A percentile compares a stretch with the other conserved stretches of the same genome.
Conservation (phyloP, 2,329 filamentous ascomycete species). For the Scedosporium minutisporum region DNA sequence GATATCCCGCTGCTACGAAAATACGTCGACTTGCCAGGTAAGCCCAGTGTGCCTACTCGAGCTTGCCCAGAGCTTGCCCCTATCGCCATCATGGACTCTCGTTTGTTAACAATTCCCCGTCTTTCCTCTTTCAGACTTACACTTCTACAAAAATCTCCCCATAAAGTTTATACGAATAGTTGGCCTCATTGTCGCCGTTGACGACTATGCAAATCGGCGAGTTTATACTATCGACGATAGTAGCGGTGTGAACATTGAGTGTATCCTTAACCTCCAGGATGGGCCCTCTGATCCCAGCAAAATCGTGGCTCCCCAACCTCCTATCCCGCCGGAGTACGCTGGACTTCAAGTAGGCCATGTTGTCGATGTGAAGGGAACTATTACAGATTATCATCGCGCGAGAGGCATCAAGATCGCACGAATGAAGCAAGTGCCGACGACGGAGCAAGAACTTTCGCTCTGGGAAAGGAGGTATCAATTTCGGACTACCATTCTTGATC, state of each 20-base stretch:
- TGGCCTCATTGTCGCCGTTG: slow-evolving; percentile 58
- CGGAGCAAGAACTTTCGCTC: slow-evolving; percentile 46
- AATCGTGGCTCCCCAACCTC: not conserved
- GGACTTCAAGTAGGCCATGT: slow-evolving; percentile 42
- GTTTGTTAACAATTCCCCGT: not conserved
- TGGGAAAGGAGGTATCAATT: slow-evolving; percentile 48
- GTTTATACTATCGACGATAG: slow-evolving; percentile 57
- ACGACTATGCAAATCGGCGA: slow-evolving; percentile 35
- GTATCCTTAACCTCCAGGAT: slow-evolving; percentile 15
- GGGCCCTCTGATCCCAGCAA: not conserved
- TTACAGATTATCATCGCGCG: slow-evolving; percentile 36
- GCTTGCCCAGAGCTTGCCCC: not conserved
- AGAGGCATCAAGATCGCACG: slow-evolving; percentile 45
- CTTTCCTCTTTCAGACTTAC: slow-evolving; percentile 33
- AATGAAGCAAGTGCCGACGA: slow-evolving; percentile 36
- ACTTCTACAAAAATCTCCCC: slow-evolving; percentile 64
- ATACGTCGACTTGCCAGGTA: slow-evolving; percentile 45
- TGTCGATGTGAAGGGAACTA: slow-evolving; percentile 46
- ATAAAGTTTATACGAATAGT: slow-evolving; percentile 65
- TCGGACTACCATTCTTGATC: slow-evolving; percentile 35
- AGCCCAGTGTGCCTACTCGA: slow-evolving; percentile 6
- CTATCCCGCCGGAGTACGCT: slow-evolving; percentile 11
- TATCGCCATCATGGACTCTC: not conserved
- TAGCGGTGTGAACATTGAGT: slow-evolving; percentile 50
- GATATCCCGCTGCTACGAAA: slow-evolving; percentile 40